phyloP scores from a whole-genome alignment of 768 basidiomycete species.

The Russula griseocarnosa region DNA sequence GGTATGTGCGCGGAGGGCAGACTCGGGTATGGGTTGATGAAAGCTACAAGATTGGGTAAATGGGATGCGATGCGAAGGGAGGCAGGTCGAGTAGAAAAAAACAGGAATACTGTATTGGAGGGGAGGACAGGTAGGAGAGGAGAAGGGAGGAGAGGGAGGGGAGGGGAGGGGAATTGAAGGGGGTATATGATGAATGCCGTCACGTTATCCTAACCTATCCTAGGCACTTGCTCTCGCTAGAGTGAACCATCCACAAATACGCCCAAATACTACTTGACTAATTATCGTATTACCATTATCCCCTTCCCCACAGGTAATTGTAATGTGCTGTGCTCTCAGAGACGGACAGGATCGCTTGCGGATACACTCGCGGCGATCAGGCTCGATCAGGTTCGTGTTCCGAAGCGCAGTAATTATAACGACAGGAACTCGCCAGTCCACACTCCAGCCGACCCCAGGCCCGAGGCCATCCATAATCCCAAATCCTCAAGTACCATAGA shows the following conservation, averaged over 20 bases:
- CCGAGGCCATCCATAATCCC: no score
- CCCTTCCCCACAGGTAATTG: no score
- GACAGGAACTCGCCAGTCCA: no score
- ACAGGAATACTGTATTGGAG: background rate
- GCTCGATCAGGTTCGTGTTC: background rate
- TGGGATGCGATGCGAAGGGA: background rate
- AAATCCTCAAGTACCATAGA: no score
- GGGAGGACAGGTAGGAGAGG: conserved; percentile 1
- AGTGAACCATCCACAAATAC: conserved; percentile 24
- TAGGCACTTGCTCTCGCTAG: background rate
- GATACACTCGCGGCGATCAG: background rate
- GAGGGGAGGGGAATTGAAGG: conserved; percentile 1
- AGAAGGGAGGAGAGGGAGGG: background rate
- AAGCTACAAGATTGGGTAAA: conserved; percentile 7
- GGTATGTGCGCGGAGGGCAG: background rate
- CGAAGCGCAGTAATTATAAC: no score
- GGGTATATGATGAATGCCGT: conserved; percentile 14
- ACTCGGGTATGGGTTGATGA: background rate
- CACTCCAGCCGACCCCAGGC: no score
- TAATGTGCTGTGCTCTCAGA: no score
- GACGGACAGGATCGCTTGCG: background rate
- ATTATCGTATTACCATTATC: background rate
- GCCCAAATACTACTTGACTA: conserved; percentile 11
- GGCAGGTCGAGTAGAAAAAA: background rate
- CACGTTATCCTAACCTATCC: conserved; percentile 14